Evolutionary conservation across 2,329 filamentous ascomycete species (phyloP).

Genomic region (Aspergillus floridensis): DNA sequence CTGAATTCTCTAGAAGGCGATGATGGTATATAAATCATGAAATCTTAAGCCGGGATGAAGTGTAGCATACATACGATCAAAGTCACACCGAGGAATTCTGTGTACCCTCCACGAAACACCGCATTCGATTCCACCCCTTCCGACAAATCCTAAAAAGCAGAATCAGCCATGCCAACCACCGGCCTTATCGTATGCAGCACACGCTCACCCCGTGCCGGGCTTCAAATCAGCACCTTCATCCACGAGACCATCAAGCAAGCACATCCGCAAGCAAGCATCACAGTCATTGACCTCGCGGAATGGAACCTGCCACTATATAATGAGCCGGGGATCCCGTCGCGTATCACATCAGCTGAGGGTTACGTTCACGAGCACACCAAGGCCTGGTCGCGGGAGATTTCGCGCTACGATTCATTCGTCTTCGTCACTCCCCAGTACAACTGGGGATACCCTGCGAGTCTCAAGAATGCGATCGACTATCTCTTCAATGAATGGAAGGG

Average conservation of each 20-base stretch:
- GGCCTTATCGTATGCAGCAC: slow-evolving; percentile 33
- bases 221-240: slow-evolving; percentile 29
- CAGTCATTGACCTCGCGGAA: slow-evolving; percentile 10
- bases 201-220: slow-evolving; percentile 31
- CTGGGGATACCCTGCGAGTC: slow-evolving; percentile 51
- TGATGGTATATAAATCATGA: neutral
- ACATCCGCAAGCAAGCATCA: neutral
- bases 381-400: slow-evolving; percentile 39
- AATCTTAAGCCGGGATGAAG: neutral
- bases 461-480: slow-evolving; percentile 65
- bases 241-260: slow-evolving; percentile 14
- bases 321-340: slow-evolving; percentile 39
- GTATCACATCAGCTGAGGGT: slow-evolving; percentile 27
- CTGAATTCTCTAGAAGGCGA: neutral
- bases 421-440: slow-evolving; percentile 54
- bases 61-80: neutral
- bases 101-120: too few species aligned
- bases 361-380: slow-evolving; percentile 39
- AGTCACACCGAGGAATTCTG: too few species aligned
- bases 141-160: neutral
- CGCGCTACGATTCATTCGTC: slow-evolving; percentile 38
- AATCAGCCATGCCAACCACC: neutral
- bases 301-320: slow-evolving; percentile 39
- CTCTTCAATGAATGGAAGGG: slow-evolving; percentile 58
- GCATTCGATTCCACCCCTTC: too few species aligned